phyloP scores from a whole-genome alignment of 371 early-diverging fungal species.

The Mucor indicus region DNA sequence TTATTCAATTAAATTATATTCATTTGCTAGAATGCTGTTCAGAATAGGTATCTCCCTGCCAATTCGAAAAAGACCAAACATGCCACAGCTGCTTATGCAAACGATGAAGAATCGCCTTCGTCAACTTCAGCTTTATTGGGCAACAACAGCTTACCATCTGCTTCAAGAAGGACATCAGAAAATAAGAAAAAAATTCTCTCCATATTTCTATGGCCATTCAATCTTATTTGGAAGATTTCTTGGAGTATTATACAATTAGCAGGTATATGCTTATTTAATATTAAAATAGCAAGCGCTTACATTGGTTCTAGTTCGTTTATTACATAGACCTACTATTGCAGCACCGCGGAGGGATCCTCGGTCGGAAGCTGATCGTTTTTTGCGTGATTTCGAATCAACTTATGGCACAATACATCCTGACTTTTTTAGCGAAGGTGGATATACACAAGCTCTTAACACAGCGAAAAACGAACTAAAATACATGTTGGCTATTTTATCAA shows the following conservation, averaged over 20 bases:
- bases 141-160: neutral
- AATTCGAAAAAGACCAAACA: neutral
- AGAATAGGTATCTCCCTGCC: conserved; percentile 13
- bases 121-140: conserved; percentile 22
- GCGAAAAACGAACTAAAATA: conserved; percentile 76
- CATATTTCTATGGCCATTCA: conserved; percentile 56
- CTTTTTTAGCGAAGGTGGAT: conserved; percentile 74
- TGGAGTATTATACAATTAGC: conserved; percentile 54
- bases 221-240: conserved; percentile 46
- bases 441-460: conserved; percentile 62
- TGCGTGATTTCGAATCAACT: conserved; percentile 62
- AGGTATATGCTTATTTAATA: conserved; percentile 16
- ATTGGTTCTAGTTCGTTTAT: conserved; percentile 30
- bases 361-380: conserved; percentile 65
- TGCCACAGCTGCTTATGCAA: conserved; percentile 3
- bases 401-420: conserved; percentile 73
- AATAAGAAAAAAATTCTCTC: conserved; percentile 15
- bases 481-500: conserved; percentile 68
- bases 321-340: conserved; percentile 44
- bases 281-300: neutral
- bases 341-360: conserved; percentile 44
- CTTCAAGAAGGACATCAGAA: neutral
- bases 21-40: conserved; percentile 10
- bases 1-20: neutral
- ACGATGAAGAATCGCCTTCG: conserved; percentile 11